Base-by-base conservation (phyloP, 2,329 filamentous ascomycete species). In the Scedosporium apiospermum region DNA sequence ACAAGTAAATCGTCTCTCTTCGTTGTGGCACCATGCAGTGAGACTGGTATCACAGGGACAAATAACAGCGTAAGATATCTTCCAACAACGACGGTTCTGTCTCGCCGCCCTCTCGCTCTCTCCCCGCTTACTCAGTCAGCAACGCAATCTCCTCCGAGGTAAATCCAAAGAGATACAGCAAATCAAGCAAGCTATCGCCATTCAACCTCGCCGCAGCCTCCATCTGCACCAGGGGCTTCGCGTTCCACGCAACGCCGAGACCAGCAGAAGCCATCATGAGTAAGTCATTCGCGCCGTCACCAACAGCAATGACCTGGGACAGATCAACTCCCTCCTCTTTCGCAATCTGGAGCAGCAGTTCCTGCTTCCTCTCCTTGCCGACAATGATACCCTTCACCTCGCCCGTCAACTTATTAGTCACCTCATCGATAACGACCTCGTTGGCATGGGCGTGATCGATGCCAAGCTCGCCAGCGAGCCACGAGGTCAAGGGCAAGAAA, bases 361-460 rank as follows among this genome's bases (percentile, higher is more conserved):
- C 83, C 18, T 83, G 80, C 77, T 95, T 95, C 71, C 86, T 83
- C 76, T 91, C 84, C 63, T 85, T 88, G 69, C 92, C 87, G 9
- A 95, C 88, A 62, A 95, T 92, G 21, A 81, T 77, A 6, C 88
- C 88, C 59, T 83, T 78, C 2, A 92, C 81, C 70, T 91, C 87
- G 23, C 90, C 90, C 0, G 89, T 93, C 49, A 95, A 76, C 30
- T 77, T 79, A 14, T 78, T 79, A 2, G 71, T 71, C 42, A 76
- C 77, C 42, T 82, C 77, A 65, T 86, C 85, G 16, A 88, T 79
- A 16, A 87, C 82, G 0, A 93, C 88, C 69, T 93, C 87, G 73
- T 99, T 99, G 49, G 95, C 95, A 72, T 88, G 86, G 0, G 91
- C 92, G 71, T 96, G 87, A 74, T 98, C 90, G 63, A 99, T 84